A percentile compares a stretch with the other conserved stretches of the same genome.
These are phyloP conservation scores for Raphanus sativus DNA, from an alignment of 345 rosid species.

Conservation along the genomic window DNA sequence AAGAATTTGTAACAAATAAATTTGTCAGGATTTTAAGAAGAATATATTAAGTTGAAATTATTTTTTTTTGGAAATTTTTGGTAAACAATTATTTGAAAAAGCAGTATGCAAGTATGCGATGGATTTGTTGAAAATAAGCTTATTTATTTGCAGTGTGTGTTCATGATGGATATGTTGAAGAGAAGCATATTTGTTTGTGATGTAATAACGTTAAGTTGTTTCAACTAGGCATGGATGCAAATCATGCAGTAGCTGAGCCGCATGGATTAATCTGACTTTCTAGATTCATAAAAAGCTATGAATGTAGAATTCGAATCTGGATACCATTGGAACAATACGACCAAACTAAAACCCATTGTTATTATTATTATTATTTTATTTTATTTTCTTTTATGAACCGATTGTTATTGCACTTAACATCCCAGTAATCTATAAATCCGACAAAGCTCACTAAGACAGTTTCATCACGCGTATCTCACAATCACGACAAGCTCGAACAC, in stretches of 20 bases:
- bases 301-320: not conserved
- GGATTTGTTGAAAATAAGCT: too few species aligned
- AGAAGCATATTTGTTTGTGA: not conserved
- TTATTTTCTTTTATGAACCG: too few species aligned
- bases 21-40: not conserved
- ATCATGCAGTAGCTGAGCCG: not conserved
- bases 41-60: not conserved
- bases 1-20: not conserved
- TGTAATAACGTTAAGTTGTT: not conserved
- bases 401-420: not conserved
- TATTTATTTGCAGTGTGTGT: not conserved
- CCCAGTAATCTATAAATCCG: not conserved
- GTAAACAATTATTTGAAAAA: too few species aligned
- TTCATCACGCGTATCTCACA: not conserved
- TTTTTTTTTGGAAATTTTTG: not conserved
- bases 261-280: not conserved
- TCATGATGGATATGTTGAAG: not conserved
- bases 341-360: not conserved
- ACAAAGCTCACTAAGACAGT: not conserved
- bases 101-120: too few species aligned
- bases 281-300: not conserved
- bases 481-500: not conserved
- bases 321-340: not conserved
- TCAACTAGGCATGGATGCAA: not conserved
- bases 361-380: not conserved